Base-by-base conservation (phyloP, 345 rosid species). In the Lenwebbia sp. region DNA sequence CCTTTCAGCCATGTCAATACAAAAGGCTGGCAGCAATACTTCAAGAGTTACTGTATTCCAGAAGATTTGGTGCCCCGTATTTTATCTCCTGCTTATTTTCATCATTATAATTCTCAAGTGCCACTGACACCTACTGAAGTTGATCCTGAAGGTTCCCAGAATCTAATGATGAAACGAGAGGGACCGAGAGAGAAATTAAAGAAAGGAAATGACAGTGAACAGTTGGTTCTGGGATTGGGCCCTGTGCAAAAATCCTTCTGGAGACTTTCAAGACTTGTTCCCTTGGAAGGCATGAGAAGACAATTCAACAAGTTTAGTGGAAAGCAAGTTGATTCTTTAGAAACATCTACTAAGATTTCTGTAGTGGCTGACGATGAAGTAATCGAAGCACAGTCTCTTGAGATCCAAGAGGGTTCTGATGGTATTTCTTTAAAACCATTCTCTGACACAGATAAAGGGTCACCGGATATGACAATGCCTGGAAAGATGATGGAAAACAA, bases 11-110 rank as follows among this genome's bases (percentile, higher is more conserved):
- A 97, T 87, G 99, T 97, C 33, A 94, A 96, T 88, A 90, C 89
- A 86, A 95, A 95, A 90, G 98, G 97, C 60, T 97, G 99, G 99
- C 97, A 97, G 87, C 94, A 95, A 44, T 91, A 94, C 91, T 97
- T 96, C 91, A 96, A 94, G 92, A 97, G 96, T 90, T 97, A 94
- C 89, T 97, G 99, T 89, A 97, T 97, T 86, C 98, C 98, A 85
- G 98, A 97, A 90, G 99, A 97, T 92, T 88, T 97, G 86, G 98
- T 97, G 88, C 99, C 98, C 23, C 97, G 98, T 55, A 92, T 97
- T 84, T 88, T 97, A 47, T 97, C 99, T 88, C 99, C 99, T 81
- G 98, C 99, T 83, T 97, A 97, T 92, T 97, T 97, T 89, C 96
- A 96, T 93, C 98, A 94, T 87, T 97, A 97, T 87, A 96, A 93